Base-by-base conservation (phyloP, 495 filamentous ascomycete species). In the Astrocystis sublimbata region DNA sequence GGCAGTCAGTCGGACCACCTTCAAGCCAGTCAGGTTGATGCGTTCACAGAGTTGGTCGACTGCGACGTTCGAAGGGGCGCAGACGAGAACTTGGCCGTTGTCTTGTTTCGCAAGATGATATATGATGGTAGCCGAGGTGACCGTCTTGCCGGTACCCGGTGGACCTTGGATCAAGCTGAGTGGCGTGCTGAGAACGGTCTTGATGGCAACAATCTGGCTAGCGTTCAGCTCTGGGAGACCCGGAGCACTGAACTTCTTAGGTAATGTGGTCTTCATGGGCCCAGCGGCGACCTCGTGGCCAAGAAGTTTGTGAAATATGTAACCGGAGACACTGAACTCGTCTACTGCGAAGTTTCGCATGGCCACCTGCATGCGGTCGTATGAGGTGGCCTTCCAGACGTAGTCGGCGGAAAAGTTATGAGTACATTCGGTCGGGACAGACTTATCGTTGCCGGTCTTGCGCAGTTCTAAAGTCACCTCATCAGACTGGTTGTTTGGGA, bases 341-440 rank as follows among this genome's bases (percentile, higher is more conserved):
- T 99, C 94, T 51, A 99, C 87, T 23, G 94, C 94, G 71, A 99
- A 99, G 0, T 91, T 98, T 83, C 98, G 97, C 94, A 99, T 98
- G 36, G 94, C 94, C 63, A 91, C 86, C 73, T 99, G 94, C 94
- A 99, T 99, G 62, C 94, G 92, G 71, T 99, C 94, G 70, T 98
- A 99, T 0, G 93, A 97, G 1, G 96, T 99, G 21, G 94, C 94
- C 70, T 99, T 99, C 94, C 94, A 99, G 31, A 99, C 94, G 71
- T 99, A 99, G 74, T 99, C 94, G 61, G 93, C 94, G 36, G 89
- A 96, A 75, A 98, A 99, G 70, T 96, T 96, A 74, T 96, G 92
- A 1, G 96, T 97, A 78, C 96, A 97, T 68, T 99, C 94, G 0
- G 92, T 97, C 2, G 94, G 93, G 6, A 98, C 92, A 28, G 90